Evolutionary conservation across 73 alveolate genomes (phyloP).

Genomic region (Paramecium pentaurelia): DNA sequence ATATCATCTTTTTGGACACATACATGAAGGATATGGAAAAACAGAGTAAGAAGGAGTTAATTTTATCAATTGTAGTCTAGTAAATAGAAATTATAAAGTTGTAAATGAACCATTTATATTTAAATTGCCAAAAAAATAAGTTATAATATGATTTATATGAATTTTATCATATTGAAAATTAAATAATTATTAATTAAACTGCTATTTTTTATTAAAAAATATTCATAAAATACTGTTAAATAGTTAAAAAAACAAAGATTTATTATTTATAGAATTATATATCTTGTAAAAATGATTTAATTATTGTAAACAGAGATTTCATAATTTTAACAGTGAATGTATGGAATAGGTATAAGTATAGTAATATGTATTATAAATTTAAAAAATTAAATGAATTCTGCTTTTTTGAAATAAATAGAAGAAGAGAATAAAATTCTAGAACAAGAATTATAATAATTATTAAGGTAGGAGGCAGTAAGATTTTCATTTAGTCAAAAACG

Average conservation of each 20-base stretch:
- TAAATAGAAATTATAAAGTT: neutral
- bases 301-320: neutral
- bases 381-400: neutral
- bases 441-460: neutral
- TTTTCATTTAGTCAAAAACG: neutral
- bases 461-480: neutral
- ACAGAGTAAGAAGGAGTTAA: neutral
- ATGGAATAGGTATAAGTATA: neutral
- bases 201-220: neutral
- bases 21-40: slow-evolving; percentile 23
- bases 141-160: no score
- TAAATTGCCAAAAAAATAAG: neutral
- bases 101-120: neutral
- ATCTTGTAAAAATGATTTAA: neutral
- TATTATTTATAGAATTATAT: neutral
- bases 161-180: neutral
- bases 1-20: slow-evolving; percentile 41
- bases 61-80: neutral
- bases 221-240: no score
- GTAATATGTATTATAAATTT: neutral
- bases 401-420: slow-evolving; percentile 24
- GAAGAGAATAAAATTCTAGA: slow-evolving; percentile 13
- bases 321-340: neutral
- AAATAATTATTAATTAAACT: neutral
- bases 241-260: no score